phyloP scores from a whole-genome alignment of 305 asterid genomes.

The Plantago coronopus region DNA sequence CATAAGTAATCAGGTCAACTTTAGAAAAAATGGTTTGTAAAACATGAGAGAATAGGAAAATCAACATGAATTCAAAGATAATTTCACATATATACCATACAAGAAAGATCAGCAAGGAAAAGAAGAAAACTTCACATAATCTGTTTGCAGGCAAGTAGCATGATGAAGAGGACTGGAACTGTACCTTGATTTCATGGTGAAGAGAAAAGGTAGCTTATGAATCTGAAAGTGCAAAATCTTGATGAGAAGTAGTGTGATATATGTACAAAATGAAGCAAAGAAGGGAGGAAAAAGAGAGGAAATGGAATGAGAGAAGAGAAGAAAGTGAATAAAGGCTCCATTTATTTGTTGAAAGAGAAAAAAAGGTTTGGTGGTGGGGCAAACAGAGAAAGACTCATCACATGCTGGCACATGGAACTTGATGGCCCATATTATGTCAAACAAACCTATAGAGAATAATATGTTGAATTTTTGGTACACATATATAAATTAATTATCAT shows the following conservation, averaged over 20 bases:
- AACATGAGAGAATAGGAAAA: neutral
- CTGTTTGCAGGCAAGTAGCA: neutral
- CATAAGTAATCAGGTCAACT: too few species aligned
- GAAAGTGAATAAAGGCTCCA: constrained; percentile 43
- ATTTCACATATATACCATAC: too few species aligned
- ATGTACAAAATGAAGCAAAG: neutral
- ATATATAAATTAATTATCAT: neutral
- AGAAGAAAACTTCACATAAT: neutral
- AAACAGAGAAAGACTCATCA: constrained; percentile 62
- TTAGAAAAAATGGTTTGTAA: too few species aligned
- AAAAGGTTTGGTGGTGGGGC: constrained; percentile 61
- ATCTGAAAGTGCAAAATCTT: constrained; percentile 4
- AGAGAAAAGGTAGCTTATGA: neutral
- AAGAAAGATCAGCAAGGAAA: neutral
- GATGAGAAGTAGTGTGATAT: neutral
- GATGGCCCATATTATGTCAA: constrained; percentile 43
- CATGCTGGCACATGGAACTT: constrained; percentile 83
- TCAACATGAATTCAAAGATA: too few species aligned
- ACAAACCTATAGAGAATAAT: constrained; percentile 33
- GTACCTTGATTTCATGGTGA: constrained; percentile 36
- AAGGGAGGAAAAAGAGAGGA: constrained; percentile 7
- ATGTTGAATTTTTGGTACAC: constrained; percentile 10
- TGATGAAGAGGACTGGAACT: neutral
- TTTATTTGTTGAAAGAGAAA: constrained; percentile 55
- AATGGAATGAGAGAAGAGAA: constrained; percentile 25